A percentile compares a stretch with the other conserved stretches of the same genome.
Evolutionary conservation across 768 basidiomycete species (phyloP).

Genomic region (Scleroderma bovista): DNA sequence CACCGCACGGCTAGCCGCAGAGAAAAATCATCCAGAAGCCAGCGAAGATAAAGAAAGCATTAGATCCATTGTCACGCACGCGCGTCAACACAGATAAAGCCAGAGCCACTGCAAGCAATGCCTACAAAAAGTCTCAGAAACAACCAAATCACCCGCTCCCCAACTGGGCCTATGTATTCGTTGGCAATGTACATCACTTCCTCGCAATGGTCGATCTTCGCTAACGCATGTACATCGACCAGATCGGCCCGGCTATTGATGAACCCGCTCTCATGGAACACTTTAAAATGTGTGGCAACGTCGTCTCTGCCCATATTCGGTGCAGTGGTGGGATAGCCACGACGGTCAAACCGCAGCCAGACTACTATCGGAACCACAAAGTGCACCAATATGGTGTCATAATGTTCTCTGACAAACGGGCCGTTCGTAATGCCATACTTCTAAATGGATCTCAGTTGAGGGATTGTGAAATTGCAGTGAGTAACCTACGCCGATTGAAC

Average conservation of each 20-base stretch:
- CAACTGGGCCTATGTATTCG: constrained; percentile 38
- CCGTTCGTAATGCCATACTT: constrained; percentile 38
- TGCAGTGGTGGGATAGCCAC: constrained; percentile 30
- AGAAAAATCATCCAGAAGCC: not conserved
- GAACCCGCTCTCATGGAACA: constrained; percentile 16
- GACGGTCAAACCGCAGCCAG: constrained; percentile 19
- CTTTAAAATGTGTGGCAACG: constrained; percentile 21
- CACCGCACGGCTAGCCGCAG: not conserved
- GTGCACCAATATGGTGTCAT: constrained; percentile 49
- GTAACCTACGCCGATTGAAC: constrained; percentile 10
- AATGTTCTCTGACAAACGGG: constrained; percentile 34
- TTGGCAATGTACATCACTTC: constrained; percentile 55
- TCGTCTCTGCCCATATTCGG: constrained; percentile 19
- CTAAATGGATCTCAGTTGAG: constrained; percentile 34
- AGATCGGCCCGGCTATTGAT: constrained; percentile 30
- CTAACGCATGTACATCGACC: constrained; percentile 5
- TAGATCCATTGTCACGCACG: constrained; percentile 3
- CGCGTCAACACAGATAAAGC: constrained; percentile 15
- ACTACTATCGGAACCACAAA: constrained; percentile 32
- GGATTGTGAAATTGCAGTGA: constrained; percentile 38
- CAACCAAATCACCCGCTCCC: constrained; percentile 4
- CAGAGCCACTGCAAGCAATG: constrained; percentile 10
- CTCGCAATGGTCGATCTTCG: not conserved
- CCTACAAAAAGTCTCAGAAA: constrained; percentile 12
- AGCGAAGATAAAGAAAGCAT: constrained; percentile 7